Conservation (phyloP, 1,284 basidiomycete species). For the Meripilus lineatus region DNA sequence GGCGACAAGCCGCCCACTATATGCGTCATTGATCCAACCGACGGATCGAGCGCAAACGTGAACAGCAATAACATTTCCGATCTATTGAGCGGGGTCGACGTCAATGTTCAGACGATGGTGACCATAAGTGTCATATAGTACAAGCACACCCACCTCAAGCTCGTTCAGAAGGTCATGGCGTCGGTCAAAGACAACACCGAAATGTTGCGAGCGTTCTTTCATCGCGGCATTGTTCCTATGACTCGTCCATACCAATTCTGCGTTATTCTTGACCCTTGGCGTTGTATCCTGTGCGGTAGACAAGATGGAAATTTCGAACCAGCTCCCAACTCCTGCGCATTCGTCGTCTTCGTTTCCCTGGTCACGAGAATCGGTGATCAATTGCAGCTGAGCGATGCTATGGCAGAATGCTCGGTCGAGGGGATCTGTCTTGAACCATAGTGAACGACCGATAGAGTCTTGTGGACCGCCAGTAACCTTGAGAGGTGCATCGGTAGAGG, state of each 20-base stretch:
- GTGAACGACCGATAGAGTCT: too few relatives aligned
- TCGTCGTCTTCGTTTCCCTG: neutral
- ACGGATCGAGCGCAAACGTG: neutral
- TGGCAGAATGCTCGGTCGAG: conserved; percentile 3
- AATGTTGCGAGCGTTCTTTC: neutral
- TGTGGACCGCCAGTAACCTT: too few relatives aligned
- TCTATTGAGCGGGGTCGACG: neutral
- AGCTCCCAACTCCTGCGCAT: conserved; percentile 1
- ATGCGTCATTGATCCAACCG: neutral
- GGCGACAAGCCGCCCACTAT: neutral
- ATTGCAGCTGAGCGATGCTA: conserved; percentile 1
- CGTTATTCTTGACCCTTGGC: neutral
- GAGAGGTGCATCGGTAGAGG: too few relatives aligned
- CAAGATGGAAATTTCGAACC: conserved; percentile 2
- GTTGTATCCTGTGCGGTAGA: too few relatives aligned
- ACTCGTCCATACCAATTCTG: neutral
- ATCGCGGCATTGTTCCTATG: neutral
- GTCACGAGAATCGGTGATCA: conserved; percentile 2
- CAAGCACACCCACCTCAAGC: neutral
- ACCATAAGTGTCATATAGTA: neutral
- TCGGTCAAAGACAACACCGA: conserved; percentile 1
- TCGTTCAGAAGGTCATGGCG: neutral
- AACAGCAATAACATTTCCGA: neutral
- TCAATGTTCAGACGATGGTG: neutral
- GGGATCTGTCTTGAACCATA: conserved; percentile 3